Evolutionary conservation across 768 basidiomycete genomes (phyloP).

Genomic region (Collybia sordida): DNA sequence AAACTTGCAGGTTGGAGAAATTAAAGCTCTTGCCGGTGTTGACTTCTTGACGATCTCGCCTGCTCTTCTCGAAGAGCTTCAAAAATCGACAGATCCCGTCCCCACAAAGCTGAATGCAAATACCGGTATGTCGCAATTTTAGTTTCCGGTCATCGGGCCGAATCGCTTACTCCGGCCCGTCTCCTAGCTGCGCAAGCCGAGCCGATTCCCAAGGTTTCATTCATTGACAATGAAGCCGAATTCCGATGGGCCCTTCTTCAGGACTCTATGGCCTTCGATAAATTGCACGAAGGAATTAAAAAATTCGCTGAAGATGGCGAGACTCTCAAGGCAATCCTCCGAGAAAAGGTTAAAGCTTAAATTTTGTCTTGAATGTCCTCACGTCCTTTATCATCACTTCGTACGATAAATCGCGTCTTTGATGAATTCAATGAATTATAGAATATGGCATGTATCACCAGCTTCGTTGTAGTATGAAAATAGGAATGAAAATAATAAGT

Average conservation of each 20-base stretch:
- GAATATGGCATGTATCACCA: no score
- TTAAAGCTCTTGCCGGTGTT: slow-evolving; percentile 91
- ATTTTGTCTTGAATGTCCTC: neutral
- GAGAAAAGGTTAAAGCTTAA: slow-evolving; percentile 61
- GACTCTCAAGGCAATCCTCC: slow-evolving; percentile 82
- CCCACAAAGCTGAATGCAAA: slow-evolving; percentile 81
- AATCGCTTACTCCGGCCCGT: neutral
- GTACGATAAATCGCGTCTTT: neutral
- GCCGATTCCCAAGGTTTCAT: slow-evolving; percentile 78
- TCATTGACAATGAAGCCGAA: slow-evolving; percentile 89
- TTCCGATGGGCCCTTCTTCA: slow-evolving; percentile 95
- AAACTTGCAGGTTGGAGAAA: slow-evolving; percentile 72
- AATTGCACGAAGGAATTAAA: slow-evolving; percentile 97
- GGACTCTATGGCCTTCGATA: slow-evolving; percentile 98
- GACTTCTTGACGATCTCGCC: slow-evolving; percentile 98
- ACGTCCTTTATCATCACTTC: neutral
- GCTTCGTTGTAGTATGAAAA: no score
- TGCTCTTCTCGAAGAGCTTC: slow-evolving; percentile 87
- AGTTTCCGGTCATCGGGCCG: slow-evolving; percentile 2
- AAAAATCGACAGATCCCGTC: slow-evolving; percentile 72
- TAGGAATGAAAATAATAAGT: no score
- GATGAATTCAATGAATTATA: no score
- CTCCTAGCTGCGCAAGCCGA: slow-evolving; percentile 50
- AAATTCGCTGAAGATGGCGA: slow-evolving; percentile 97
- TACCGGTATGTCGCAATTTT: slow-evolving; percentile 42